Conservation (phyloP, 2,329 filamentous ascomycete species). For the Davidsoniella virescens region DNA sequence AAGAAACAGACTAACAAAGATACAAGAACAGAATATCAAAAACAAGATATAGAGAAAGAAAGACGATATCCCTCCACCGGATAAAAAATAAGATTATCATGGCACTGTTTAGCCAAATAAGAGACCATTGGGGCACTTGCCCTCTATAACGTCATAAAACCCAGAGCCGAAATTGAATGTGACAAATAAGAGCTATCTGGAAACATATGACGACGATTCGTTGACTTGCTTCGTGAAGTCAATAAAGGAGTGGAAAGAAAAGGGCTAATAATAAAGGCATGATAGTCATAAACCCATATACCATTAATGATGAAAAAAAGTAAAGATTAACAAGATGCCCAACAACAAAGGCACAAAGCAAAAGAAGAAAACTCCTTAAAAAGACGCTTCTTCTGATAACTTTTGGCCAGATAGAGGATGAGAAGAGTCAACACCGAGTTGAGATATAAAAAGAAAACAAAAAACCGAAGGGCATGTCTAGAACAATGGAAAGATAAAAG, state of each 20-base stretch:
- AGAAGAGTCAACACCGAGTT: conserved; percentile 11
- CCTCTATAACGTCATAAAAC: neutral
- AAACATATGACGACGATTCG: neutral
- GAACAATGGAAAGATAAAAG: conserved; percentile 9
- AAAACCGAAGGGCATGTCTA: neutral
- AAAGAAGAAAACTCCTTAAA: too few relatives aligned
- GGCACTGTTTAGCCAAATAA: conserved; percentile 10
- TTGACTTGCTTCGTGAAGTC: neutral
- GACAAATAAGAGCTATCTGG: too few relatives aligned
- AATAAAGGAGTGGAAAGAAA: conserved; percentile 1
- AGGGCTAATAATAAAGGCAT: conserved; percentile 1
- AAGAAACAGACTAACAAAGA: neutral
- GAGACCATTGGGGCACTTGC: neutral
- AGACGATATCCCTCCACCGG: neutral
- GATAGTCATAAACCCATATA: conserved; percentile 8
- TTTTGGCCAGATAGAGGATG: neutral
- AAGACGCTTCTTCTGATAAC: too few relatives aligned
- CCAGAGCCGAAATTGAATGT: too few relatives aligned
- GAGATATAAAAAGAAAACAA: conserved; percentile 2
- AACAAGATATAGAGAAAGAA: neutral
- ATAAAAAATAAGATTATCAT: conserved; percentile 7
- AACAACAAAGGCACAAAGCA: neutral
- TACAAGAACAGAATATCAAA: neutral
- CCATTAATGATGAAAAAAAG: neutral
- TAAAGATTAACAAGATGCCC: neutral